Conservation (phyloP, 768 basidiomycete species). For the Gyrodon lividus region DNA sequence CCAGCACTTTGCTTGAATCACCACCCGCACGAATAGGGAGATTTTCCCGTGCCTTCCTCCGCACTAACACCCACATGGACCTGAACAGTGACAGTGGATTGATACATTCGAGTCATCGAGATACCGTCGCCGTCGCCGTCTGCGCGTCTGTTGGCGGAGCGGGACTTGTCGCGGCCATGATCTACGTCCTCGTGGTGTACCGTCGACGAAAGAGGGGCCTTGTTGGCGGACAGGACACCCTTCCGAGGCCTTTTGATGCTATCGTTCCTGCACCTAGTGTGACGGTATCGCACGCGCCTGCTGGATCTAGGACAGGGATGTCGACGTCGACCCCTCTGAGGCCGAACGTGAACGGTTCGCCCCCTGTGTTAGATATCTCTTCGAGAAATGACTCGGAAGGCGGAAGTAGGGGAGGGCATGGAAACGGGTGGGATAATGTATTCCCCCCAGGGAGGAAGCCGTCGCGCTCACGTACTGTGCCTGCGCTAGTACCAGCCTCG, state of each 20-base stretch:
- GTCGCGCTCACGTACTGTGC: not conserved
- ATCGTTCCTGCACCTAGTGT: conserved; percentile 9
- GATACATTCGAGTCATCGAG: conserved; percentile 1
- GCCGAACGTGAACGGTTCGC: not conserved
- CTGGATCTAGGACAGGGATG: not conserved
- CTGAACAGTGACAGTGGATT: not conserved
- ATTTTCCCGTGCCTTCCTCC: not conserved
- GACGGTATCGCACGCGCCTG: not conserved
- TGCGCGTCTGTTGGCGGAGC: conserved; percentile 21
- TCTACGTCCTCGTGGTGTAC: conserved; percentile 19
- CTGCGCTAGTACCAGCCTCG: not conserved
- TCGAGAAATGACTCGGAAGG: not conserved
- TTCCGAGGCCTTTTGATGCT: conserved; percentile 25
- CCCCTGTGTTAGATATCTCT: conserved; percentile 3
- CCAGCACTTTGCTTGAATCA: not conserved
- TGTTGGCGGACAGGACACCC: conserved; percentile 22
- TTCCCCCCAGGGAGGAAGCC: not conserved
- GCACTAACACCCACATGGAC: conserved; percentile 7
- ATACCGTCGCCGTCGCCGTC: conserved; percentile 17
- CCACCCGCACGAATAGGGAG: not conserved
- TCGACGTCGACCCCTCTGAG: not conserved
- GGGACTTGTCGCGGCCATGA: conserved; percentile 11
- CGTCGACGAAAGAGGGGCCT: conserved; percentile 12
- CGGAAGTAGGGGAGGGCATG: not conserved
- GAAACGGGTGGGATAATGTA: not conserved